Percentiles rank a stretch among this genome's conserved stretches.
Evolutionary conservation across 192 early-diverging fungal genomes (phyloP).

Genomic region (Oehlia diaphana): DNA sequence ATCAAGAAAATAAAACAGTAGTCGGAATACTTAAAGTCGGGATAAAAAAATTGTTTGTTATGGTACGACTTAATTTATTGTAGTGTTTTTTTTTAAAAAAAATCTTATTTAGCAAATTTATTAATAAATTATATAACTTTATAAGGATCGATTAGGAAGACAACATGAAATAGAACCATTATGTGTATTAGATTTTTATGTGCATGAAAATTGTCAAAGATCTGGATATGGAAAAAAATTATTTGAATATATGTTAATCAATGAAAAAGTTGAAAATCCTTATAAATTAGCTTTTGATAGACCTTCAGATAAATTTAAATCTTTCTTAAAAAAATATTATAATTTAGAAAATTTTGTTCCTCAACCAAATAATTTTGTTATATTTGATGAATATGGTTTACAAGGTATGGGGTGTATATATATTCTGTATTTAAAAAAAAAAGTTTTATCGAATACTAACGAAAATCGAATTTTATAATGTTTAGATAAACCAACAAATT

Average conservation of each 20-base stretch:
- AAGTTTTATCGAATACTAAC: background rate
- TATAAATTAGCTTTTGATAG: conserved; percentile 43
- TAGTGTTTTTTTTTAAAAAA: no score
- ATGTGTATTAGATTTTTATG: conserved; percentile 45
- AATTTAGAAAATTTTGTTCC: conserved; percentile 34
- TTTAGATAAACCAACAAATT: background rate
- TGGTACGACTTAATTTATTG: conserved; percentile 24
- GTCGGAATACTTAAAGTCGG: conserved; percentile 48
- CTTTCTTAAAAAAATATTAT: conserved; percentile 41
- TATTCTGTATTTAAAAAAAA: background rate
- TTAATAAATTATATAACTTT: background rate
- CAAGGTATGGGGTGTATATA: background rate
- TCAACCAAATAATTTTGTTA: conserved; percentile 42
- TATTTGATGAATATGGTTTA: conserved; percentile 37
- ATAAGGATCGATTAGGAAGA: conserved; percentile 36
- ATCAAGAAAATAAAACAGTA: conserved; percentile 37
- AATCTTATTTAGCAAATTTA: background rate
- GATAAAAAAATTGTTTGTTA: conserved; percentile 42
- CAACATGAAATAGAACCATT: conserved; percentile 41
- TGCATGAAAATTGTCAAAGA: conserved; percentile 38
- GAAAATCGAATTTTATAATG: background rate
- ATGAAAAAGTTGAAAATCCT: conserved; percentile 33
- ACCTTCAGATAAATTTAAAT: conserved; percentile 38
- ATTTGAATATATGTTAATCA: conserved; percentile 44
- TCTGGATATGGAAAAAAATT: conserved; percentile 39